Evolutionary conservation across 352 stramenopile species (phyloP).

Genomic region (Phytophthora rubi): DNA sequence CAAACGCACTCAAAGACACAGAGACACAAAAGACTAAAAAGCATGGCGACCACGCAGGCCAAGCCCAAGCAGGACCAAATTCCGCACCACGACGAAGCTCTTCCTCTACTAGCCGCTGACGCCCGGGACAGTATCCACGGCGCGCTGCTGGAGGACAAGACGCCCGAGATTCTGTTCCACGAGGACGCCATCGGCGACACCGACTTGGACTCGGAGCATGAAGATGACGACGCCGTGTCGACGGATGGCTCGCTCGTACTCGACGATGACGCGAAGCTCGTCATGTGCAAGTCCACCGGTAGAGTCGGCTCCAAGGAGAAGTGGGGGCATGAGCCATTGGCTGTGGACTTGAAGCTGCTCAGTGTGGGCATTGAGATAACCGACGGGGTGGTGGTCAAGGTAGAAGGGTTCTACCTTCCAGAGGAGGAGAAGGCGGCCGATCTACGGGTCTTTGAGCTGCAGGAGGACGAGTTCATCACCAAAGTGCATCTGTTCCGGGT

Average conservation of each 20-base stretch:
- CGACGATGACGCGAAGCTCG: constrained; percentile 25
- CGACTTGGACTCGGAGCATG: constrained; percentile 35
- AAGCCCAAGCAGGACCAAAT: neutral
- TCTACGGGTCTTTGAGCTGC: constrained; percentile 16
- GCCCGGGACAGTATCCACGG: constrained; percentile 19
- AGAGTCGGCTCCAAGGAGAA: constrained; percentile 28
- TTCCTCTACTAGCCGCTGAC: constrained; percentile 26
- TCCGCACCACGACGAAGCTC: constrained; percentile 14
- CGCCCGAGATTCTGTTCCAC: constrained; percentile 41
- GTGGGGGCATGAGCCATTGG: constrained; percentile 29
- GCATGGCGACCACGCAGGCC: neutral
- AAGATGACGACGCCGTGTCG: constrained; percentile 33
- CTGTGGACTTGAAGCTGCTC: constrained; percentile 21
- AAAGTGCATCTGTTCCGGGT: constrained; percentile 38
- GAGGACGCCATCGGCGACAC: constrained; percentile 40
- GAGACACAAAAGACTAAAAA: neutral
- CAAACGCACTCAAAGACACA: neutral
- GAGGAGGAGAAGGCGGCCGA: neutral
- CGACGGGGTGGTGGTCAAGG: constrained; percentile 22
- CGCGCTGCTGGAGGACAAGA: constrained; percentile 39
- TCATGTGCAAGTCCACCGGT: constrained; percentile 29
- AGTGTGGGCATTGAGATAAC: constrained; percentile 23
- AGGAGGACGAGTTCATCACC: constrained; percentile 25
- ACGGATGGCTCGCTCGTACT: constrained; percentile 26
- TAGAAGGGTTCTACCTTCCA: constrained; percentile 26